Evolutionary conservation across 176 grass and related monocot species (phyloP).

Genomic region (Aegilops tauschii): DNA sequence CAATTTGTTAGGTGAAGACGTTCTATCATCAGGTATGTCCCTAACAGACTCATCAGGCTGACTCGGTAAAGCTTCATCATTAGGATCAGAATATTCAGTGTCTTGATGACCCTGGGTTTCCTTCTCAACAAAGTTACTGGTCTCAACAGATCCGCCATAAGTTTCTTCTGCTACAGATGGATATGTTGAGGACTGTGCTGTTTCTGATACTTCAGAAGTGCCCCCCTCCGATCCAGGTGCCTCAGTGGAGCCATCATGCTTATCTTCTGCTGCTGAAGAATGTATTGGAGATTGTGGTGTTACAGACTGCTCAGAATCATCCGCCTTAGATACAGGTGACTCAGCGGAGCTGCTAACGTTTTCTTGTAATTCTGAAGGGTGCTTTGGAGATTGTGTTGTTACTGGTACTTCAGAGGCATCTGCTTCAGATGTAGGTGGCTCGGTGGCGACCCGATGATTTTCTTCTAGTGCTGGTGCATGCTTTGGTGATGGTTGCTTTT

Average conservation of each 20-base stretch:
- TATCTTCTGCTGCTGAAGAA: slow-evolving; percentile 35
- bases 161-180: slow-evolving; percentile 33
- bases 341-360: slow-evolving; percentile 11
- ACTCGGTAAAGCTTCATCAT: slow-evolving; percentile 4
- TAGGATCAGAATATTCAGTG: not conserved
- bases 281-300: slow-evolving; percentile 22
- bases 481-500: slow-evolving; percentile 31
- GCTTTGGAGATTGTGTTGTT: slow-evolving; percentile 35
- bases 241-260: not conserved
- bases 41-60: slow-evolving; percentile 17
- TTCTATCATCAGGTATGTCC: slow-evolving; percentile 31
- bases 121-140: slow-evolving; percentile 20
- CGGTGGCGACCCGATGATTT: slow-evolving; percentile 30
- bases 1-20: slow-evolving; percentile 43
- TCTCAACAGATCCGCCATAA: not conserved
- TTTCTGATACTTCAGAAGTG: slow-evolving; percentile 22
- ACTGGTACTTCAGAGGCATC: slow-evolving; percentile 44
- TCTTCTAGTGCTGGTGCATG: slow-evolving; percentile 38
- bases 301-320: slow-evolving; percentile 23
- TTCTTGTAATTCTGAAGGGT: slow-evolving; percentile 38
- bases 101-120: slow-evolving; percentile 37
- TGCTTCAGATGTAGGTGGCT: slow-evolving; percentile 37
- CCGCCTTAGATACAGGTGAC: slow-evolving; percentile 9
- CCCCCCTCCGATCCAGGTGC: slow-evolving; percentile 7
- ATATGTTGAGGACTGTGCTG: slow-evolving; percentile 10